Evolutionary conservation across 352 stramenopile species (phyloP).

Genomic region (Phytophthora pseudosyringae): DNA sequence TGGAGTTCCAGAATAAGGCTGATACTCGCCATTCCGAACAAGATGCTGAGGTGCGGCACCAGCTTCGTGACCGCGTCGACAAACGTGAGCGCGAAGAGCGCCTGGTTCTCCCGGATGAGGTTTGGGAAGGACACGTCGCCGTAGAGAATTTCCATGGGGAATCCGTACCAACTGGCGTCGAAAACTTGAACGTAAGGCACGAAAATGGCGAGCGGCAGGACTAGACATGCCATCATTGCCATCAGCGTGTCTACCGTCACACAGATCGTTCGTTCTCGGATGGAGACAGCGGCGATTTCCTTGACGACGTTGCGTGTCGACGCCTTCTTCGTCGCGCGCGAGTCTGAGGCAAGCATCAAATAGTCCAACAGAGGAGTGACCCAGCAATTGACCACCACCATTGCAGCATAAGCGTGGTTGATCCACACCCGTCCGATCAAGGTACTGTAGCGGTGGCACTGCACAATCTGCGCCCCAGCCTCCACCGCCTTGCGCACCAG

Average conservation of each 20-base stretch:
- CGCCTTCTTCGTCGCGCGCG: neutral
- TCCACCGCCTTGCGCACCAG: constrained; percentile 23
- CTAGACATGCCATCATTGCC: constrained; percentile 2
- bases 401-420: constrained; percentile 46
- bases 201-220: constrained; percentile 28
- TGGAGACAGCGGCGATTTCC: constrained; percentile 9
- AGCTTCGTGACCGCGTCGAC: constrained; percentile 41
- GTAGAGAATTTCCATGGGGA: constrained; percentile 48
- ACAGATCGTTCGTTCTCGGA: constrained; percentile 30
- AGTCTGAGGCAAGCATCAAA: constrained; percentile 9
- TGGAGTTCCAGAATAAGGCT: constrained; percentile 36
- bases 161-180: constrained; percentile 32
- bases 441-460: constrained; percentile 49
- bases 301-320: neutral
- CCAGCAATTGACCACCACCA: constrained; percentile 52
- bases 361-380: constrained; percentile 32
- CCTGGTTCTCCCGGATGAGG: constrained; percentile 52
- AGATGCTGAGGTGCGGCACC: constrained; percentile 48
- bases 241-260: constrained; percentile 22
- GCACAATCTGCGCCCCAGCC: constrained; percentile 35
- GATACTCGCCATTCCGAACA: constrained; percentile 39
- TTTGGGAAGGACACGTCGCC: constrained; percentile 52
- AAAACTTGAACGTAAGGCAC: constrained; percentile 40
- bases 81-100: constrained; percentile 39
- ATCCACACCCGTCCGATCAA: constrained; percentile 52